Percentiles rank a stretch among this genome's conserved stretches.
phyloP scores from a whole-genome alignment of 2,329 filamentous ascomycete genomes.

The Diaporthe humulicola region DNA sequence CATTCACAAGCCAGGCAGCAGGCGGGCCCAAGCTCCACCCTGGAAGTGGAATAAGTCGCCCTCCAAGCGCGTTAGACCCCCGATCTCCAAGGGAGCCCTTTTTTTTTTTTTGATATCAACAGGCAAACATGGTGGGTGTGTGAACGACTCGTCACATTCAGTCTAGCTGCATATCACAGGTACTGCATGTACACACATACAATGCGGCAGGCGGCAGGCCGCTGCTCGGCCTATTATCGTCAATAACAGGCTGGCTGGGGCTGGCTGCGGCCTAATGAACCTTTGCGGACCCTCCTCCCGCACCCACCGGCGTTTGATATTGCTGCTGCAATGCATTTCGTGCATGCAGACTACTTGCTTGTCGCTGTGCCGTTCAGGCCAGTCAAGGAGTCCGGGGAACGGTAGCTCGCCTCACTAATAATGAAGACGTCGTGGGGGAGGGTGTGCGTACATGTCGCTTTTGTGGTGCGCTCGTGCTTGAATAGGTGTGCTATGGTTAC shows the following conservation, averaged over 20 bases:
- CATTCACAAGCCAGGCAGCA: constrained; percentile 22
- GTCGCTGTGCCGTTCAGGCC: not conserved
- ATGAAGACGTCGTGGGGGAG: not conserved
- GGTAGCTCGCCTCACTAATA: constrained; percentile 1
- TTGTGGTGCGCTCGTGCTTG: constrained; percentile 1
- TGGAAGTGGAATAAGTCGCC: constrained; percentile 5
- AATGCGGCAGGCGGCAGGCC: not conserved
- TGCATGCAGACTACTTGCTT: constrained; percentile 29
- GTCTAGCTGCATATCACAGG: constrained; percentile 25
- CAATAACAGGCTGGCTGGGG: not conserved
- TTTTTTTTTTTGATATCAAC: too few species aligned
- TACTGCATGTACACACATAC: constrained; percentile 7
- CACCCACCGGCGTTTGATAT: constrained; percentile 8
- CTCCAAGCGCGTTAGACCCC: not conserved
- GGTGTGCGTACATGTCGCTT: constrained; percentile 5
- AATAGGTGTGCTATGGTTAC: not conserved
- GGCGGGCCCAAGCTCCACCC: constrained; percentile 27
- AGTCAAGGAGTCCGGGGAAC: constrained; percentile 30
- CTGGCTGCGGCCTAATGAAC: not conserved
- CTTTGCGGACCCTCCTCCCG: not conserved
- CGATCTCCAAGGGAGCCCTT: not conserved
- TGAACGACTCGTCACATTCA: constrained; percentile 21
- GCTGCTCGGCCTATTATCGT: not conserved
- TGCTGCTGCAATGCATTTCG: constrained; percentile 16
- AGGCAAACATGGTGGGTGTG: constrained; percentile 16